A percentile compares a stretch with the other conserved stretches of the same genome.
Conservation (phyloP, 805 yeast species). For the Starmerella asiatica region DNA sequence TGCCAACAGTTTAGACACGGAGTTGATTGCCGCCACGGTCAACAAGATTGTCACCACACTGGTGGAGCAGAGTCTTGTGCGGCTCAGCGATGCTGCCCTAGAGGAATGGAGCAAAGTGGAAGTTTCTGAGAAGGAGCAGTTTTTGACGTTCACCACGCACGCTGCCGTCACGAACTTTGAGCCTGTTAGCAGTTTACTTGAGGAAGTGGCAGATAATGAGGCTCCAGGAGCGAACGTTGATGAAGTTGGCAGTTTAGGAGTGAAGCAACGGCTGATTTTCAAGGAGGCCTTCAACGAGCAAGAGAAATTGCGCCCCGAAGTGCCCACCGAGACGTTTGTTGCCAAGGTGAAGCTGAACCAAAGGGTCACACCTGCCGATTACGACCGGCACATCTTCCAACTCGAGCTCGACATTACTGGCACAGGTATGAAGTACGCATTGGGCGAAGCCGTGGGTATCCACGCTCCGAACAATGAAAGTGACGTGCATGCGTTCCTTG, state of each 20-base stretch:
- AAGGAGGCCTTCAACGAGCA: conserved; percentile 57
- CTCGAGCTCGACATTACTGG: conserved; percentile 86
- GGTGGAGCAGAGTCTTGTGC: conserved; percentile 23
- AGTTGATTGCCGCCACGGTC: conserved; percentile 47
- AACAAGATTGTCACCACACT: conserved; percentile 27
- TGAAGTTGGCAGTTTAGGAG: conserved; percentile 37
- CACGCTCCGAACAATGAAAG: conserved; percentile 71
- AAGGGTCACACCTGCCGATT: conserved; percentile 78
- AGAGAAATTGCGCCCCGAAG: conserved; percentile 70
- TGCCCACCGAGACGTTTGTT: conserved; percentile 69
- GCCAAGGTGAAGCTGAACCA: conserved; percentile 85
- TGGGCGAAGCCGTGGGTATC: conserved; percentile 93
- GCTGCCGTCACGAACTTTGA: conserved; percentile 19
- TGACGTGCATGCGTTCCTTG: conserved; percentile 55
- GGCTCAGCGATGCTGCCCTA: conserved; percentile 26
- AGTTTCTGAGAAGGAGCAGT: conserved; percentile 13
- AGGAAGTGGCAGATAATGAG: conserved; percentile 23
- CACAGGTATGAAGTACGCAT: conserved; percentile 79
- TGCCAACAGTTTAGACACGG: conserved; percentile 71
- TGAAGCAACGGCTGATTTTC: conserved; percentile 49
- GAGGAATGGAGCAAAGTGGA: conserved; percentile 28
- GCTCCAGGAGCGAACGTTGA: conserved; percentile 28
- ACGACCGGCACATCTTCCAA: conserved; percentile 91
- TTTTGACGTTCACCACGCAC: conserved; percentile 3
- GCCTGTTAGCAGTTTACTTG: conserved; percentile 4